Evolutionary conservation across 768 basidiomycete species (phyloP), one percentile per base, ranked within the genome.

Genomic region (Macrolepiota dolichaula): DNA sequence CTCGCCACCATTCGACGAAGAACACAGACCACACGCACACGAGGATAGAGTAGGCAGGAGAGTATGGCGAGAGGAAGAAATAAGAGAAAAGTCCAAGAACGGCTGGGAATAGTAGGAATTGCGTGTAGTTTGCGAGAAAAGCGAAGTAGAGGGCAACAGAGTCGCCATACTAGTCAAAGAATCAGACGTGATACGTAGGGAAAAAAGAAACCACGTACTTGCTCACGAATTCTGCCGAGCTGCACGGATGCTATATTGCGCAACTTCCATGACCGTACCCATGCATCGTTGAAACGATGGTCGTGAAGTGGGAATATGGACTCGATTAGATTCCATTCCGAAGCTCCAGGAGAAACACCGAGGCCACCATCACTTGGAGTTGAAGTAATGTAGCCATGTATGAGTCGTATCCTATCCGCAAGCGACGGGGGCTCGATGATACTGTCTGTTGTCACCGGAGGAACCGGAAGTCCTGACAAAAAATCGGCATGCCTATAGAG

Each of bases 1-100:
- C 82, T 29, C 91, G 83, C 96, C 96, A 99, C 79, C 87, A 89
- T 72, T 98, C 95, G 63, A 96, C 89, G 67, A 96, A 96, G 19
- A 82, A 72, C 51, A 94, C 79, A 0, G 90, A 88, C 92, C 96
- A 99, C 2, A 94, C 57, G n/a, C 86, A 83, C 51, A 96, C 76
- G 22, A 91, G 73, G 56, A 81, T 73, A 0, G 93, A 93, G 71
- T 94, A 98, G 3, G 84, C 50, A 11, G 89, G 82, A 9, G 89
- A 88, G 73, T 94, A 98, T 0, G 88, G 83, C 0, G 81, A 79
- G 27, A 85, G 82, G 67, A 90, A 80, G 73, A 86, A 81, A 76
- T 86, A 93, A 70, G 86, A 88, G 19, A 83, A 53, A 51, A 86
- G 66, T 1, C 95, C 94, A 42, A 93, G 76, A 15, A 74, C 69